Evolutionary conservation across 192 early-diverging fungal genomes (phyloP), one percentile per base, ranked within the genome.

Genomic region (Powellomyces hirtus): DNA sequence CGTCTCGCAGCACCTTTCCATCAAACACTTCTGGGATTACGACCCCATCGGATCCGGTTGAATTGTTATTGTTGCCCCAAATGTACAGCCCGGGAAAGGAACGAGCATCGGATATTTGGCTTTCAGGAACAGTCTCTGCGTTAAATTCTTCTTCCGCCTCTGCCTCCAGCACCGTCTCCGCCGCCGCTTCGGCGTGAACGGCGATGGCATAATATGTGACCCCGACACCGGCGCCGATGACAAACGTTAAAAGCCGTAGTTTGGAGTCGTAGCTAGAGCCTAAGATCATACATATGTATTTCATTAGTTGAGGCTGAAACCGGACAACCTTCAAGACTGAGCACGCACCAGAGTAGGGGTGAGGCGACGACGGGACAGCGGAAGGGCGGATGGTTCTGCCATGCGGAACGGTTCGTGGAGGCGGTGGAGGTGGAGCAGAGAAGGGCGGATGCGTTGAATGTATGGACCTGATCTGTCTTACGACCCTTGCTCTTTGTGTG

Each of bases 1-100:
- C 24, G 38, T 49, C 72, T 22, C 72, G 22, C 36, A 68, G 31
- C 10, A 67, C 72, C 37, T 68, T 14, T 8, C 65, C 65, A 13
- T 22, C 14, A 22, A 67, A 73, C 5, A 35, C 26, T 26, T 52
- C 45, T 7, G 5, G 18, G 8, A 16, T 16, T 8, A 30, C 1
- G 13, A n/a, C 55, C 22, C 29, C 30, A 30, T 34, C 18, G 37
- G 16, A 0, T 14, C 38, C 18, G 11, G n/a, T 18, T n/a, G n/a
- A n/a, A n/a, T n/a, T n/a, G n/a, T n/a, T n/a, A n/a, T n/a, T n/a
- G n/a, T 11, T 18, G 1, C 70, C 70, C 62, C 62, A 72, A 33
- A 64, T 35, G 33, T 58, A 64, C 26, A 63, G 8, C 42, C 70
- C 68, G 7, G 49, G 58, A 24, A 38, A 24, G 18, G n/a, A 14